A percentile compares a stretch with the other conserved stretches of the same genome.
These are phyloP conservation scores for Ammopiptanthus mongolicus DNA, from an alignment of 306 rosid genomes.

Conservation along the genomic window DNA sequence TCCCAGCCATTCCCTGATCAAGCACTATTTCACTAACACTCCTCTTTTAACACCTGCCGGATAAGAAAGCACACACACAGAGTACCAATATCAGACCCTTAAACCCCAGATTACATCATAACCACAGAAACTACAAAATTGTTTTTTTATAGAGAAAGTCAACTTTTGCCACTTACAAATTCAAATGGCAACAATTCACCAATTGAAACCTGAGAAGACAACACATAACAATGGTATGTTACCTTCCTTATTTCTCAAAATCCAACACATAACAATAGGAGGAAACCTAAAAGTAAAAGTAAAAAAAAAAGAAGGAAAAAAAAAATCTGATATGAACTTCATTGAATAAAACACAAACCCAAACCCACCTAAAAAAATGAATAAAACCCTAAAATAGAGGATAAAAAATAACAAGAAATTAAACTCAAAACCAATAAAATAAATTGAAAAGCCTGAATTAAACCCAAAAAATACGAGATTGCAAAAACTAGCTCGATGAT, in stretches of 20 bases:
- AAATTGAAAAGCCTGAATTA: neutral
- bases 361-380: constrained; percentile 25
- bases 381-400: constrained; percentile 45
- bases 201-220: neutral
- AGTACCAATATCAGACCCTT: constrained; percentile 5
- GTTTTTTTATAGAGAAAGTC: neutral
- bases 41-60: constrained; percentile 33
- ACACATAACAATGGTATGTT: neutral
- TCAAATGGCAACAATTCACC: neutral
- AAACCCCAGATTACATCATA: constrained; percentile 16
- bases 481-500: neutral
- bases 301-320: neutral
- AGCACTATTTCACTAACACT: constrained; percentile 41
- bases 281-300: neutral
- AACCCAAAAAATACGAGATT: constrained; percentile 24
- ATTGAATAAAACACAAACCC: neutral
- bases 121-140: neutral
- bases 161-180: neutral
- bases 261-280: neutral
- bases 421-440: constrained; percentile 26
- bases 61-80: constrained; percentile 26
- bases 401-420: constrained; percentile 8
- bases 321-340: neutral
- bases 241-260: neutral
- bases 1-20: constrained; percentile 75